phyloP scores from a whole-genome alignment of 1,139 yeast species.

The Yarrowia galli region DNA sequence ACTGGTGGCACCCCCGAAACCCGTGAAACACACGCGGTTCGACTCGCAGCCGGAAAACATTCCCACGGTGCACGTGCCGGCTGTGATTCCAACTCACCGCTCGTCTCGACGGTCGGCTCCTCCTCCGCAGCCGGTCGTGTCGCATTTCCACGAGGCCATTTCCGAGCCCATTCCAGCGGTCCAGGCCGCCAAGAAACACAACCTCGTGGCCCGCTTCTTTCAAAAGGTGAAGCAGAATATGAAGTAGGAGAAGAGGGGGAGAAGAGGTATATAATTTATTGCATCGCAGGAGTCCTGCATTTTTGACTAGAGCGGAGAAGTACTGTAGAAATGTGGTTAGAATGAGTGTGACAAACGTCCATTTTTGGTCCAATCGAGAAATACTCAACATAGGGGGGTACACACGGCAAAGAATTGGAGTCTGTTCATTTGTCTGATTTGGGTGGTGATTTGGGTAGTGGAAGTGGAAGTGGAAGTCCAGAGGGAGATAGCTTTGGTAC shows the following conservation, averaged over 20 bases:
- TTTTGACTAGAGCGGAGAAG: too few relatives aligned
- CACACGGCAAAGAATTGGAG: too few relatives aligned
- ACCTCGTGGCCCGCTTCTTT: slow-evolving; percentile 25
- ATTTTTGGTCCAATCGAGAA: too few relatives aligned
- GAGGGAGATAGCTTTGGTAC: too few relatives aligned
- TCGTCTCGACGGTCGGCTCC: neutral
- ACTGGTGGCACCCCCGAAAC: too few relatives aligned
- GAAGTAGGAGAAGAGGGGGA: neutral
- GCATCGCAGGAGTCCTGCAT: neutral
- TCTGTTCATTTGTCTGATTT: too few relatives aligned
- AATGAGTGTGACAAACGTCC: too few relatives aligned
- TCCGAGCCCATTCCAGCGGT: slow-evolving; percentile 17
- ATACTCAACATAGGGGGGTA: too few relatives aligned
- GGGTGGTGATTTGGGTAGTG: too few relatives aligned
- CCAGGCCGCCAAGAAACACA: slow-evolving; percentile 16
- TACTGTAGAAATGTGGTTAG: too few relatives aligned
- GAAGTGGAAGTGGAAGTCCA: too few relatives aligned
- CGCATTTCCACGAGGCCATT: slow-evolving; percentile 32
- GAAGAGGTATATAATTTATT: neutral
- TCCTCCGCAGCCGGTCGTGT: neutral
- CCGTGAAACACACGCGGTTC: slow-evolving; percentile 20
- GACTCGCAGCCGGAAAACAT: slow-evolving; percentile 20
- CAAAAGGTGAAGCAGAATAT: slow-evolving; percentile 28
- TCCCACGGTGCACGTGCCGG: neutral
- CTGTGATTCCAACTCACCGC: neutral